Conservation (phyloP, 352 stramenopile genomes). For the Phytopythium helicoides region DNA sequence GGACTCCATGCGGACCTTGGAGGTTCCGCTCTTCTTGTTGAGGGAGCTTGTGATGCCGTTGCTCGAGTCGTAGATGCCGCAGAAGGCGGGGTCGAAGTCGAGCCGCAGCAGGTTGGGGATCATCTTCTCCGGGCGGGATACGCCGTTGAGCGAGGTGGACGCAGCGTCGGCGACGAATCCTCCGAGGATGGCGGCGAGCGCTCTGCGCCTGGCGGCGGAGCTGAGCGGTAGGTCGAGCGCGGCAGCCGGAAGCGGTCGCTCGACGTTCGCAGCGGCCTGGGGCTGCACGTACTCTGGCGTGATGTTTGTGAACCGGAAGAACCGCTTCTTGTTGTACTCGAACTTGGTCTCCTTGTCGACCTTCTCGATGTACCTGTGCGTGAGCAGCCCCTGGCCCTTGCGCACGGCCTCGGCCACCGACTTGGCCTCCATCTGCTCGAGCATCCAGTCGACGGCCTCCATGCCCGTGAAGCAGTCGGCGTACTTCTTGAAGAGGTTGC, state of each 20-base stretch:
- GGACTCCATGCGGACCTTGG: slow-evolving; percentile 53
- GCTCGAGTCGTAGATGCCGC: slow-evolving; percentile 50
- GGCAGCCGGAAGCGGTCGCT: slow-evolving; percentile 44
- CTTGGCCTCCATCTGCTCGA: slow-evolving; percentile 83
- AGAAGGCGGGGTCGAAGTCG: slow-evolving; percentile 80
- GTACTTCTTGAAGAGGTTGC: slow-evolving; percentile 82
- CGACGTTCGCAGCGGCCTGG: slow-evolving; percentile 6
- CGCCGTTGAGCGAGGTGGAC: slow-evolving; percentile 75
- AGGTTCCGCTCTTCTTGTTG: slow-evolving; percentile 14
- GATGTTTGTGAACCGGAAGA: slow-evolving; percentile 77
- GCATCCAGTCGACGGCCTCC: slow-evolving; percentile 86
- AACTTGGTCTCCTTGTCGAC: slow-evolving; percentile 84
- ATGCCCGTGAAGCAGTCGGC: slow-evolving; percentile 81
- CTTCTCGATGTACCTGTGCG: slow-evolving; percentile 72
- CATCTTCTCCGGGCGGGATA: slow-evolving; percentile 72
- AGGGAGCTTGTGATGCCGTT: slow-evolving; percentile 20
- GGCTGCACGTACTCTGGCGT: slow-evolving; percentile 68
- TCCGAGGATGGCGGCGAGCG: slow-evolving; percentile 65
- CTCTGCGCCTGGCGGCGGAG: slow-evolving; percentile 49
- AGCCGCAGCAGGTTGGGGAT: slow-evolving; percentile 73
- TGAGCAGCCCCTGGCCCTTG: slow-evolving; percentile 71
- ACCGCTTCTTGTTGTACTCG: slow-evolving; percentile 80
- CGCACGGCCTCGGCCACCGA: slow-evolving; percentile 76
- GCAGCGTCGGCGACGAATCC: slow-evolving; percentile 77
- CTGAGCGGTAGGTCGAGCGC: slow-evolving; percentile 66